phyloP scores from a whole-genome alignment of 306 rosid species.

The Malus fusca region DNA sequence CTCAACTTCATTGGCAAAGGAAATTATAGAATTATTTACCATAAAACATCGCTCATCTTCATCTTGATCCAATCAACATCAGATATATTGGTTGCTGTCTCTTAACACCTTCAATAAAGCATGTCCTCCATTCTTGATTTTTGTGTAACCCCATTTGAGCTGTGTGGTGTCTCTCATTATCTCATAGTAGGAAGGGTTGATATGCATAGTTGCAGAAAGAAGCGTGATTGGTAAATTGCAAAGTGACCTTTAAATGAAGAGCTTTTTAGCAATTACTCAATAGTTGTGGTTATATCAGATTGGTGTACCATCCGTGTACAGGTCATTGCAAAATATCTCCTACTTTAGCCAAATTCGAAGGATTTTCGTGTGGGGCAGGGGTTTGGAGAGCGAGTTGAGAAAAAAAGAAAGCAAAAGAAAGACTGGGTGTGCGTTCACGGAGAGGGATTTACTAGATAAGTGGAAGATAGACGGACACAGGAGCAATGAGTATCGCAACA shows the following conservation, averaged over 20 bases:
- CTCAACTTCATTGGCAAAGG: too few relatives aligned
- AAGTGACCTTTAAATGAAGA: background rate
- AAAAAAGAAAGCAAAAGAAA: background rate
- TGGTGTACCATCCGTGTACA: too few relatives aligned
- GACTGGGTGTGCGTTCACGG: background rate
- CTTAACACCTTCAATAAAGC: too few relatives aligned
- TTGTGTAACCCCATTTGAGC: too few relatives aligned
- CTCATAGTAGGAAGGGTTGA: background rate
- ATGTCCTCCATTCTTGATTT: too few relatives aligned
- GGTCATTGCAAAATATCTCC: too few relatives aligned
- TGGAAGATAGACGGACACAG: background rate
- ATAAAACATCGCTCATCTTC: too few relatives aligned
- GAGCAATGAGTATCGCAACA: conserved; percentile 16
- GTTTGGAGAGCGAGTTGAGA: background rate
- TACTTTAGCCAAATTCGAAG: background rate
- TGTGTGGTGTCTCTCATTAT: background rate
- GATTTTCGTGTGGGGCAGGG: background rate
- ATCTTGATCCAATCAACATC: too few relatives aligned
- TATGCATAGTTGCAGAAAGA: background rate
- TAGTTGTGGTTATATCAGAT: background rate
- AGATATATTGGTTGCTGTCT: too few relatives aligned
- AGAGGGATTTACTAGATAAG: background rate
- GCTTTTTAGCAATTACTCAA: background rate
- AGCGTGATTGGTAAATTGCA: background rate
- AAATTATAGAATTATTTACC: too few relatives aligned